Evolutionary conservation across 2,329 filamentous ascomycete species (phyloP).

Genomic region (Aspergillus cejpii): DNA sequence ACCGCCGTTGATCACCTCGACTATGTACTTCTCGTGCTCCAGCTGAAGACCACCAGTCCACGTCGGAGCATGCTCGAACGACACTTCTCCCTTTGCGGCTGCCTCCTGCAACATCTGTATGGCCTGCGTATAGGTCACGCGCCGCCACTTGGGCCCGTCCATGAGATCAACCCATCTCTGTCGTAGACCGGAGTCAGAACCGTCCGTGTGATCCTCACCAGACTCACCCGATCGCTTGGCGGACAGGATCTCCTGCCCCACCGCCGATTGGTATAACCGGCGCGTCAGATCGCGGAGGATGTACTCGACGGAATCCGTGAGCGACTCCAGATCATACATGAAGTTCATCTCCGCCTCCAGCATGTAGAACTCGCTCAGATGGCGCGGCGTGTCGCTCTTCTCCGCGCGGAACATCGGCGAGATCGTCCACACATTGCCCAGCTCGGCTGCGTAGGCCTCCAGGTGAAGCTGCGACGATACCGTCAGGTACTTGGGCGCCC

Average conservation of each 20-base stretch:
- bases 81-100: conserved; percentile 41
- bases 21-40: conserved; percentile 88
- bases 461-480: conserved; percentile 93
- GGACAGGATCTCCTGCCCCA: conserved; percentile 52
- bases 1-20: conserved; percentile 56
- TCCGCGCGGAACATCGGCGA: conserved; percentile 93
- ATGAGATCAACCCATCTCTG: conserved; percentile 67
- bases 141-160: conserved; percentile 57
- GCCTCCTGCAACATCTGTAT: conserved; percentile 61
- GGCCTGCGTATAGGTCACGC: conserved; percentile 75
- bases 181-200: conserved; percentile 47
- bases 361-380: conserved; percentile 98
- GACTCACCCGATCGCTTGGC: conserved; percentile 40
- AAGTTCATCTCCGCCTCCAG: conserved; percentile 87
- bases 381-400: conserved; percentile 83
- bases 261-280: conserved; percentile 44
- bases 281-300: conserved; percentile 59
- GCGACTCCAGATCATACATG: conserved; percentile 57
- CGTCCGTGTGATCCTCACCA: conserved; percentile 30
- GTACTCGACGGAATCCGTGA: conserved; percentile 76
- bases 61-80: conserved; percentile 61
- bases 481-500: conserved; percentile 82
- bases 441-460: conserved; percentile 79
- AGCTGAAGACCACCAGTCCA: conserved; percentile 74
- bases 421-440: conserved; percentile 87